phyloP scores from a whole-genome alignment of 2,329 filamentous ascomycete species.

The Nothomitra cinnamomea region DNA sequence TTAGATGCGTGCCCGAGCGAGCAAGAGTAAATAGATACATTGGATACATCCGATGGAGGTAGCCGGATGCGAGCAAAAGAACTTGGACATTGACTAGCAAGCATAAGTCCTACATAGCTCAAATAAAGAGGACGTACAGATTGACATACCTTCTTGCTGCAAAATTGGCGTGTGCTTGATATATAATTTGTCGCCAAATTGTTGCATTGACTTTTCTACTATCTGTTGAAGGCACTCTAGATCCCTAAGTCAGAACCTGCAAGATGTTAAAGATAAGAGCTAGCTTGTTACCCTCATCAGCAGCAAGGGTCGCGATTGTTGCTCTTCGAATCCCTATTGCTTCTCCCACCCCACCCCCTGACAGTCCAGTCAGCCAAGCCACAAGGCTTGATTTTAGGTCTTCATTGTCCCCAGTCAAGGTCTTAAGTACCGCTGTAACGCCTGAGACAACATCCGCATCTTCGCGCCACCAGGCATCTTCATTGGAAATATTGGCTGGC shows the following conservation, averaged over 20 bases:
- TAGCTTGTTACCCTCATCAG: constrained; percentile 6
- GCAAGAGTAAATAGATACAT: constrained; percentile 51
- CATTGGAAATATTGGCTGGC: not conserved
- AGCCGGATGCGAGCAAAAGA: constrained; percentile 60
- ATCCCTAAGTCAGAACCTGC: constrained; percentile 24
- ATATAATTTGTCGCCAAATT: constrained; percentile 75
- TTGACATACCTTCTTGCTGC: constrained; percentile 60
- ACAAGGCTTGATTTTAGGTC: constrained; percentile 36
- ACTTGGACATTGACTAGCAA: constrained; percentile 57
- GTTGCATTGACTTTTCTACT: constrained; percentile 49
- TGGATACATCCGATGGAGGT: constrained; percentile 48
- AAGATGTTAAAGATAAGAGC: not conserved
- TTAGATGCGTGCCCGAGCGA: constrained; percentile 57
- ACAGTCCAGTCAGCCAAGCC: constrained; percentile 43
- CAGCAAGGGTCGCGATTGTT: constrained; percentile 38
- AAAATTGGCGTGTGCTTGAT: constrained; percentile 71
- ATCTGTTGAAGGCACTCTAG: constrained; percentile 35
- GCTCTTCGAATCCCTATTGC: constrained; percentile 41
- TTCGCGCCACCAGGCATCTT: constrained; percentile 4
- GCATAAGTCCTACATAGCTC: not conserved
- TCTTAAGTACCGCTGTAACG: constrained; percentile 36
- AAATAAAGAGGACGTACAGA: not conserved
- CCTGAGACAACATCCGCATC: constrained; percentile 11
- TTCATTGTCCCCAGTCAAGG: constrained; percentile 31
- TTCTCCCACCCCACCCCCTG: not conserved